Percentiles rank a stretch among this genome's conserved stretches.
phyloP scores from a whole-genome alignment of 1,284 basidiomycete genomes.

The Moesziomyces parantarcticus region DNA sequence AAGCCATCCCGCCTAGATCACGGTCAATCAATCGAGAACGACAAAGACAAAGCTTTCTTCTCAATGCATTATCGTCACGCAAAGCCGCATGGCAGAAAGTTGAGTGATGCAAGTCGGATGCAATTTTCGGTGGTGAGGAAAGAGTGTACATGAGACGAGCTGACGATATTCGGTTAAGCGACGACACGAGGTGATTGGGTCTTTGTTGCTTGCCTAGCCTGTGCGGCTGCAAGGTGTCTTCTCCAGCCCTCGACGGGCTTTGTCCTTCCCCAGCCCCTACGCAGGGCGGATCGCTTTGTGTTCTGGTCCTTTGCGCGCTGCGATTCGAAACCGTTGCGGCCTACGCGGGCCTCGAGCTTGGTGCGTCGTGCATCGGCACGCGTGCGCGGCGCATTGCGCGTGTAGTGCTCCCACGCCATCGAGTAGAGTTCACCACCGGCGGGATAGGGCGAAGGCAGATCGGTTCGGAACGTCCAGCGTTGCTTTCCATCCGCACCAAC shows the following conservation, averaged over 20 bases:
- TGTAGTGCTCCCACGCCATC: constrained; percentile 66
- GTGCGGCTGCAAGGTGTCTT: constrained; percentile 24
- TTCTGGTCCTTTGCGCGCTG: constrained; percentile 57
- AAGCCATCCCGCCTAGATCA: not conserved
- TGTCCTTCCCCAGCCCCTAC: constrained; percentile 59
- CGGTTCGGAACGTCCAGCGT: constrained; percentile 53
- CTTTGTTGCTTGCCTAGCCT: constrained; percentile 7
- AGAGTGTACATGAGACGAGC: not conserved
- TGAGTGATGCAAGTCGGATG: no score
- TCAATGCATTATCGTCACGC: no score
- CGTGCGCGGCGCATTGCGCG: constrained; percentile 60
- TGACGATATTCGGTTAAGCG: constrained; percentile 3
- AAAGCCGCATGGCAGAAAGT: no score
- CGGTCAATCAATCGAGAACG: no score
- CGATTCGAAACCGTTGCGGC: constrained; percentile 52
- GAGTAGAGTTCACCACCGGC: constrained; percentile 62
- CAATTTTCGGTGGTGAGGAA: not conserved
- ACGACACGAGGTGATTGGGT: constrained; percentile 11
- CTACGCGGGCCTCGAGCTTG: constrained; percentile 55
- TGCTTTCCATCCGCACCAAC: constrained; percentile 6
- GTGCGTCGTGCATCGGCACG: constrained; percentile 57
- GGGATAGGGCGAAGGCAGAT: constrained; percentile 64
- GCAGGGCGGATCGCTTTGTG: constrained; percentile 44
- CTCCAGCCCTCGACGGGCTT: constrained; percentile 44
- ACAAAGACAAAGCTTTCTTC: no score